Base-by-base conservation (phyloP, 2,329 filamentous ascomycete species). In the Colletotrichum tabaci region DNA sequence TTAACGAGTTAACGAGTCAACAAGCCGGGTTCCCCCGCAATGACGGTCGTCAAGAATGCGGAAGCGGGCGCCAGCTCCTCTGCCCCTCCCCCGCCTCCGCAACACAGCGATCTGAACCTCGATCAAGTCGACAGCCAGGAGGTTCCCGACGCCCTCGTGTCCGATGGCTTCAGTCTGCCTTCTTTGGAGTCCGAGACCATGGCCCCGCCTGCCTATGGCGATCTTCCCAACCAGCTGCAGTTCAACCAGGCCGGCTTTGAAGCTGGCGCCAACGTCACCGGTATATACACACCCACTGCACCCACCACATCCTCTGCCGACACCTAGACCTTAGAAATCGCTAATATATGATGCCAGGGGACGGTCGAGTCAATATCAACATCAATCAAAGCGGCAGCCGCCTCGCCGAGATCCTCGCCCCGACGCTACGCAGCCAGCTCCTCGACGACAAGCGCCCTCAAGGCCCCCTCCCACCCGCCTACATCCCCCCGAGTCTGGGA, bases 311-410 rank as follows among this genome's bases (percentile, higher is more conserved):
- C 38, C n/a, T 56, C 49, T 35, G 8, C 15, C 18, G 38, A 13
- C 13, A 26, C 12, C 46, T 62, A 74, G 68, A 77, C 56, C 18
- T 23, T 66, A 73, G 67, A 76, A 56, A 21, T 23, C 60, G 64
- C 44, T 61, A 57, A 67, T 64, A 52, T 56, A 3, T 40, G 16
- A 30, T 52, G n/a, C 30, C 63, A 90, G 93, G 89, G 72, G 92
- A 95, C 82, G 94, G 94, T 30, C 90, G 94, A 77, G 87, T 96
- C 76, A 91, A 94, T 77, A 94, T 96, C 83, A 91, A 91, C 73
- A 94, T 96, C 82, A 91, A 92, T 77, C 91, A 94, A 79, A 91
- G 90, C 75, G 91, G 88, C 75, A 84, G 87, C 66, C 88, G 88
- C 66, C 84, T 96, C 4, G 90, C 92, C 2, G 89, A 91, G 71